phyloP scores from a whole-genome alignment of 2,329 filamentous ascomycete genomes.

The Hypoxylon sp. region DNA sequence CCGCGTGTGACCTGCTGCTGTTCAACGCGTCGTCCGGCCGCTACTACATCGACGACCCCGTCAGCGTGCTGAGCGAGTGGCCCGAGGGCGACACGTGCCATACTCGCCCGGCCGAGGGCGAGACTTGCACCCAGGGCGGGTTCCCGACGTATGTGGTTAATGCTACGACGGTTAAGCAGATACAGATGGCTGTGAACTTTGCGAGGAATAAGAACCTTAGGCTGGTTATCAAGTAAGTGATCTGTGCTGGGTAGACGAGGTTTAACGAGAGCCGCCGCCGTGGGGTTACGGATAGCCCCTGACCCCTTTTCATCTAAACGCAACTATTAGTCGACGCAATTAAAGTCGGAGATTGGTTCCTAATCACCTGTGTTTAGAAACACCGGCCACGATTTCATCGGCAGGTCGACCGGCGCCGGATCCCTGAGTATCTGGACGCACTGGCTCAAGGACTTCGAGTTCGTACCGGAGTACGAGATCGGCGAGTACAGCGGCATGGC shows the following conservation, averaged over 20 bases:
- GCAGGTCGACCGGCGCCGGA: constrained; percentile 56
- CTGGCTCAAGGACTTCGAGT: constrained; percentile 53
- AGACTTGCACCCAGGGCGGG: constrained; percentile 49
- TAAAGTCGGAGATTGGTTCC: no score
- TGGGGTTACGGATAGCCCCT: not conserved
- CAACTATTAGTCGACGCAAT: no score
- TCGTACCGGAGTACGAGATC: constrained; percentile 44
- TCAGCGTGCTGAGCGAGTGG: constrained; percentile 46
- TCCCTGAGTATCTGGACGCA: constrained; percentile 60
- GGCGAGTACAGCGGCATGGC: constrained; percentile 45
- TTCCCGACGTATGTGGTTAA: constrained; percentile 52
- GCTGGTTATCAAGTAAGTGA: constrained; percentile 49
- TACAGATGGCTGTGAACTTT: constrained; percentile 53
- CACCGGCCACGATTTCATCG: constrained; percentile 57
- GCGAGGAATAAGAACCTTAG: constrained; percentile 50
- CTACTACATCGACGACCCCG: constrained; percentile 46
- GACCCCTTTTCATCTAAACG: constrained; percentile 10
- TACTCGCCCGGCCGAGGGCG: constrained; percentile 22
- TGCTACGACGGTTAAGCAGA: constrained; percentile 48
- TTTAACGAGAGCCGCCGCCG: not conserved
- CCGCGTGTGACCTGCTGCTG: constrained; percentile 43
- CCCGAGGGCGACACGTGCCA: constrained; percentile 49
- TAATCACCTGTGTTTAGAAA: no score
- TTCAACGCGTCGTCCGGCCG: constrained; percentile 42
- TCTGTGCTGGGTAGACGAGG: not conserved